phyloP scores from a whole-genome alignment of 192 early-diverging fungal species.

The Coemansia sp. region DNA sequence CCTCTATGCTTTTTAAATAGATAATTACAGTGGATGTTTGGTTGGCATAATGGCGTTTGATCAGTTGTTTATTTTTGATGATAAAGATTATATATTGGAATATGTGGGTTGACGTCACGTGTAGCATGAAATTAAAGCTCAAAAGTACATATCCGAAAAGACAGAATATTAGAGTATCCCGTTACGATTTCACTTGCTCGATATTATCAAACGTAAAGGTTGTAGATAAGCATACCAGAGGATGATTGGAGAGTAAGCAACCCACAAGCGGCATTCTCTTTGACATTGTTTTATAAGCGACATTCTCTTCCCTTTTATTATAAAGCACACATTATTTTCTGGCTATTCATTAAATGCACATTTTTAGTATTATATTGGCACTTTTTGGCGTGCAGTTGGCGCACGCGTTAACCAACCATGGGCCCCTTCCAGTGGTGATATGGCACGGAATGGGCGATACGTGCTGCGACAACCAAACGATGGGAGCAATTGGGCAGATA shows the following conservation, averaged over 20 bases:
- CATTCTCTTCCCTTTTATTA: neutral
- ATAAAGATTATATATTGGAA: neutral
- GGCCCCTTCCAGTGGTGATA: conserved; percentile 60
- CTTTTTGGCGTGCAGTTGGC: neutral
- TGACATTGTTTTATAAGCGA: no score
- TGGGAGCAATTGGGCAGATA: conserved; percentile 51
- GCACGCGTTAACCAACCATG: neutral
- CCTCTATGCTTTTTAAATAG: neutral
- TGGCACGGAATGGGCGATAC: conserved; percentile 93
- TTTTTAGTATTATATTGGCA: neutral
- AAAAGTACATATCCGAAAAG: no score
- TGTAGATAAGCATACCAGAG: no score
- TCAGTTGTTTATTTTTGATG: neutral
- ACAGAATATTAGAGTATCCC: no score
- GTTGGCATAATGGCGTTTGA: neutral
- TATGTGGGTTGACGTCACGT: conserved; percentile 12
- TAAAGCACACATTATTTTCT: neutral
- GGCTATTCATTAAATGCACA: neutral
- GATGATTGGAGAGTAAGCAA: no score
- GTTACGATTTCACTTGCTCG: no score
- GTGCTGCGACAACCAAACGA: conserved; percentile 70
- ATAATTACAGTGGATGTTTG: neutral
- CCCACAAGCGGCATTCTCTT: no score
- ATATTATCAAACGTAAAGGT: no score
- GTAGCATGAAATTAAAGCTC: conserved; percentile 4